phyloP scores from a whole-genome alignment of 306 rosid genomes.

The Luffa acutangula region DNA sequence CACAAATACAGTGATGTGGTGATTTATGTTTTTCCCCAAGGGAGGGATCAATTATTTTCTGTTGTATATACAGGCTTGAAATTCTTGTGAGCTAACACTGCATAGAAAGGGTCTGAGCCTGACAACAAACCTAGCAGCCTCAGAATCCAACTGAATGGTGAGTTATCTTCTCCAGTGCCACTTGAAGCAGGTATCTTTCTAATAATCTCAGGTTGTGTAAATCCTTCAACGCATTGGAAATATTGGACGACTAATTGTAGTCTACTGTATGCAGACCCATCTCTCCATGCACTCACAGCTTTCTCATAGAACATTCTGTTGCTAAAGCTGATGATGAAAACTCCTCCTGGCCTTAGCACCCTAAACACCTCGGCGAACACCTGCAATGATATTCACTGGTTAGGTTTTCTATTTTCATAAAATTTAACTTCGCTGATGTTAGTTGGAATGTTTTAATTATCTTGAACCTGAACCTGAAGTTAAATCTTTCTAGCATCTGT shows the following conservation, averaged over 20 bases:
- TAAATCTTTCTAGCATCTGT: background rate
- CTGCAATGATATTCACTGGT: conserved; percentile 18
- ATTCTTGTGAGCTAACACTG: conserved; percentile 66
- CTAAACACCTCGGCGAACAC: conserved; percentile 77
- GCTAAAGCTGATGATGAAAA: conserved; percentile 78
- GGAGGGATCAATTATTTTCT: background rate
- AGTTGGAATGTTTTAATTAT: background rate
- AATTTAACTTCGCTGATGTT: background rate
- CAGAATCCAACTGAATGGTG: conserved; percentile 43
- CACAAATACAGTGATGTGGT: background rate
- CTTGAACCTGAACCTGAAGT: background rate
- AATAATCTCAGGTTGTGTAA: conserved; percentile 60
- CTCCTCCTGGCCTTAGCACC: conserved; percentile 72
- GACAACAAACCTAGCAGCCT: conserved; percentile 45
- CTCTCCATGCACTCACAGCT: conserved; percentile 75
- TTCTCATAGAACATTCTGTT: conserved; percentile 83
- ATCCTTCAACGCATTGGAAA: conserved; percentile 71
- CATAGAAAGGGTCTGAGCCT: conserved; percentile 64
- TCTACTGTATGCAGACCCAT: conserved; percentile 57
- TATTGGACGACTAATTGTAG: conserved; percentile 68
- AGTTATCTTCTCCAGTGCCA: conserved; percentile 22
- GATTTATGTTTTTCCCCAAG: background rate
- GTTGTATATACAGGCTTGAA: conserved; percentile 39
- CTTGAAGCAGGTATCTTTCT: conserved; percentile 32
- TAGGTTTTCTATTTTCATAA: background rate